Conservation (phyloP, 2,329 filamentous ascomycete genomes). For the Blastomyces parvus region DNA sequence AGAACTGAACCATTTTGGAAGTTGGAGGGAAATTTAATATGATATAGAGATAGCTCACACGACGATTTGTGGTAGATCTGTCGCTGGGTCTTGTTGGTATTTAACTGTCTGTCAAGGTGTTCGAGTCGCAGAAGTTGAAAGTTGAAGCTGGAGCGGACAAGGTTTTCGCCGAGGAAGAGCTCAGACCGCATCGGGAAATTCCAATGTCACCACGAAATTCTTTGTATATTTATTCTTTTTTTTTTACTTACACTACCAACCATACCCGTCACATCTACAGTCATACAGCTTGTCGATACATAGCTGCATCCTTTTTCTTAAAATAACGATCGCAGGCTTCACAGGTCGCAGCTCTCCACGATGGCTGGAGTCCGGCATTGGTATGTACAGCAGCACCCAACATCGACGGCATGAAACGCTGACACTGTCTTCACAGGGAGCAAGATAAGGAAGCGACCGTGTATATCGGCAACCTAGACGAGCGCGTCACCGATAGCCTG, state of each 20-base stretch:
- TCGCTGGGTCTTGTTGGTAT: background rate
- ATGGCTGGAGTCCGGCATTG: conserved; percentile 71
- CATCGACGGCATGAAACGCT: conserved; percentile 14
- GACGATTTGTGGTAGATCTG: background rate
- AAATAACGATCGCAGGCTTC: background rate
- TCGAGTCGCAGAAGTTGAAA: too few relatives aligned
- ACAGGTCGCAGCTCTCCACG: conserved; percentile 5
- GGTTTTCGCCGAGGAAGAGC: background rate
- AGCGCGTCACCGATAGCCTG: conserved; percentile 80
- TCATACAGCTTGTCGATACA: background rate
- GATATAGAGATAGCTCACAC: background rate
- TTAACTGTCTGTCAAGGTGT: background rate
- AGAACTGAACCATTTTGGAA: conserved; percentile 53
- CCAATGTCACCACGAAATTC: background rate
- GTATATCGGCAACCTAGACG: conserved; percentile 97
- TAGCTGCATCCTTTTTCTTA: background rate
- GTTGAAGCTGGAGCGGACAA: background rate
- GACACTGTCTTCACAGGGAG: conserved; percentile 51
- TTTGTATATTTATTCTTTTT: background rate
- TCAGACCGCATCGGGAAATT: background rate
- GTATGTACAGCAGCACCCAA: conserved; percentile 37
- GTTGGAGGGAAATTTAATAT: background rate
- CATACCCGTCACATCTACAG: background rate
- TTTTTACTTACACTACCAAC: background rate
- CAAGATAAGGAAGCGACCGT: conserved; percentile 98